Conservation (phyloP, 257 asterid species). For the Scutellaria minor region DNA sequence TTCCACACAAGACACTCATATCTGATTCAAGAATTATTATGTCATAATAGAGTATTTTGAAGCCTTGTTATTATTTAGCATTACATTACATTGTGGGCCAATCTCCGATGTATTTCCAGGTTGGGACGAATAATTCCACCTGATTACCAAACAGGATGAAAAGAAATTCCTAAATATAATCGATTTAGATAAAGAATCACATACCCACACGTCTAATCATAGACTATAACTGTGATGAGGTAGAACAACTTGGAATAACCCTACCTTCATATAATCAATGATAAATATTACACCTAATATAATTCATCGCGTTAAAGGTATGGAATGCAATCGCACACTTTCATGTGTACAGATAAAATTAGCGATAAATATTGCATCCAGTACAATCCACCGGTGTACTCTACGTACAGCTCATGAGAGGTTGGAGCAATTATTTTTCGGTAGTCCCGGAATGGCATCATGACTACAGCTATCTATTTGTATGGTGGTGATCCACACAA, state of each 20-base stretch:
- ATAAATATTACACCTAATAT: too few species aligned
- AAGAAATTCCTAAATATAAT: not conserved
- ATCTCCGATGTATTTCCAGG: not conserved
- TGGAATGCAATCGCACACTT: too few species aligned
- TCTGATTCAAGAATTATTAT: not conserved
- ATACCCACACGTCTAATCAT: conserved; percentile 19
- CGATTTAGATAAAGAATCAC: not conserved
- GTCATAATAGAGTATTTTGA: not conserved
- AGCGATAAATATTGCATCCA: too few species aligned
- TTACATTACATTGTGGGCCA: not conserved
- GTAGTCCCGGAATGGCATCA: conserved; percentile 19
- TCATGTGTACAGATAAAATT: too few species aligned
- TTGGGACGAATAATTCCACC: not conserved
- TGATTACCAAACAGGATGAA: not conserved
- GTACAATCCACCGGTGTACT: too few species aligned
- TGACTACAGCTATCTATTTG: not conserved
- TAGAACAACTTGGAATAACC: not conserved
- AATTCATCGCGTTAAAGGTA: too few species aligned
- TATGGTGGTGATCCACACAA: not conserved
- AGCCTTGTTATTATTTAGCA: too few species aligned
- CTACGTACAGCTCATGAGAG: not conserved
- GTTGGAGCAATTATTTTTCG: conserved; percentile 7
- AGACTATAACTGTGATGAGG: conserved; percentile 17
- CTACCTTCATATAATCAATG: too few species aligned
- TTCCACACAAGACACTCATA: not conserved